Base-by-base conservation (phyloP, 768 basidiomycete genomes). In the Suillus variegatus region DNA sequence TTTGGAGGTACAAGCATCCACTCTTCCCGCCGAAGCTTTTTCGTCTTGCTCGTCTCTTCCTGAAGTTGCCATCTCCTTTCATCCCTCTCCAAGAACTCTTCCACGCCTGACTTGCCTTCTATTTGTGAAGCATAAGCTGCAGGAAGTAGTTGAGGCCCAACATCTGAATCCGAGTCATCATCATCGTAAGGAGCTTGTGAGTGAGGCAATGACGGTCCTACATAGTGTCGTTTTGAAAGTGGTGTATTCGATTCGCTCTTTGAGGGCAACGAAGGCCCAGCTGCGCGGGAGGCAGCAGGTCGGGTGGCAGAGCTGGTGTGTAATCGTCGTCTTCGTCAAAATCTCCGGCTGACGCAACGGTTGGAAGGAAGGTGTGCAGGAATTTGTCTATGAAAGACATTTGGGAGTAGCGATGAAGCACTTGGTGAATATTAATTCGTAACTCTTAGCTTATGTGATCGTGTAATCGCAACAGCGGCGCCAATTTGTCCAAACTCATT, bases 1-100 rank as follows among this genome's bases (percentile, higher is more conserved):
- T 90, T 87, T 0, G 97, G 97, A 1, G 97, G 97, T 1, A 92
- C 91, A 54, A 99, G 84, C 97, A 99, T 99, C 97, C 97, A 99
- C 75, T 96, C 95, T 22, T 98, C 94, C 51, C 97, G 87, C 76
- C 94, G 81, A 47, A 88, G 80, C 46, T 85, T 84, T 75, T 94
- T 95, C 13, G 92, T 92, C 70, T 91, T 89, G 13, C 82, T 78
- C 1, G 88, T 90, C 81, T 92, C 94, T 87, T 94, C 91, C 40
- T 88, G 80, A 66, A 87, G 81, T 70, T 91, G 88, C 64, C 85
- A 79, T 67, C 92, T 81, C 65, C 88, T 85, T 71, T 92, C 92
- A 76, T 99, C 96, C 62, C 86, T 82, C 73, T 93, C 94, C 72
- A 94, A 77, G 68, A 98, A 98, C 75, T 93, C 91, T 56, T 85